A percentile compares a stretch with the other conserved stretches of the same genome.
Evolutionary conservation across 371 early-diverging fungal genomes (phyloP).

Genomic region (Circinella umbellata): DNA sequence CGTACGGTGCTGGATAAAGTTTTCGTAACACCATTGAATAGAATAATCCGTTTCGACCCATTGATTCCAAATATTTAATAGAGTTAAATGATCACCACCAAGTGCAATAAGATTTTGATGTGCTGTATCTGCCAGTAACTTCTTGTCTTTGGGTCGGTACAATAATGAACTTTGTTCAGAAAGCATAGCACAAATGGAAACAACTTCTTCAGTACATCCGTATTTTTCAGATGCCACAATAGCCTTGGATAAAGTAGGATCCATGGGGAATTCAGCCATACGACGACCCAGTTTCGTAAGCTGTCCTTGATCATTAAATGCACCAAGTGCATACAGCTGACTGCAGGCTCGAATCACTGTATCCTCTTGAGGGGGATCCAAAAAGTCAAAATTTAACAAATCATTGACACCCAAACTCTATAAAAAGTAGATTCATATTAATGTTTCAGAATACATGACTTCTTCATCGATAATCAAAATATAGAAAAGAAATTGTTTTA

Average conservation of each 20-base stretch:
- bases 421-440: neutral
- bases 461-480: no score
- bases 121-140: constrained; percentile 92
- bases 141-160: constrained; percentile 95
- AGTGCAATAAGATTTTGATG: constrained; percentile 82
- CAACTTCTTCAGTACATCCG: constrained; percentile 90
- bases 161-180: constrained; percentile 91
- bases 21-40: constrained; percentile 95
- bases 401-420: constrained; percentile 94
- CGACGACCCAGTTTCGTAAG: constrained; percentile 96
- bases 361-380: constrained; percentile 97
- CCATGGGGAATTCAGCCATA: constrained; percentile 99
- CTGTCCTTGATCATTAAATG: constrained; percentile 90
- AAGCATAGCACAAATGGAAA: constrained; percentile 90
- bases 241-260: constrained; percentile 95
- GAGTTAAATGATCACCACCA: constrained; percentile 92
- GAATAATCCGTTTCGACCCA: constrained; percentile 96
- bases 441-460: no score
- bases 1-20: constrained; percentile 92
- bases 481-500: neutral
- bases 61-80: constrained; percentile 94
- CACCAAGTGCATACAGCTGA: constrained; percentile 95
- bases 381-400: constrained; percentile 95
- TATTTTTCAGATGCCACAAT: constrained; percentile 92
- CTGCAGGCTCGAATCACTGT: constrained; percentile 92